Evolutionary conservation across 768 basidiomycete species (phyloP), one percentile per base, ranked within the genome.

Genomic region (Lactarius quietus): DNA sequence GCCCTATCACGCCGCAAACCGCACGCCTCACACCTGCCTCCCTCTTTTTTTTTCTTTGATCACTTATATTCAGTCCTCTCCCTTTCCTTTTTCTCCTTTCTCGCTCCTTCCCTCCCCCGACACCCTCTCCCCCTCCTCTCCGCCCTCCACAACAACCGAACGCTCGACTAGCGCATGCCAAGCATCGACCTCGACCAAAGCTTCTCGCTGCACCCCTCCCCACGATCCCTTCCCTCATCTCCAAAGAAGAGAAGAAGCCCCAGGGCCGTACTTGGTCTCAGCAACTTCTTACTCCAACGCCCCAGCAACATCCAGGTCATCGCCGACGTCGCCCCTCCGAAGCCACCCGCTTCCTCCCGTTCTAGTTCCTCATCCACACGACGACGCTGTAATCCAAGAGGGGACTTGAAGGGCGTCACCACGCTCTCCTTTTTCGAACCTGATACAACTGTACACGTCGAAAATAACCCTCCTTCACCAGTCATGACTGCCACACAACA

Each of bases 251-350:
- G 77, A 78, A 79, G 79, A 75, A 80, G 78, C 71, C 78, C 84
- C 73, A 79, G 78, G 71, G 73, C 80, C 33, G 82, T 82, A 52
- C 77, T 84, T 59, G 82, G 82, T 58, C 76, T 84, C 45, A 70
- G 63, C 78, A 61, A 63, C 74, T 55, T 77, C 77, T 58, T 65
- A 56, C 38, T 78, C 77, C 72, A 70, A 73, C 63, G 69, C 72
- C 39, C 69, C 43, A 52, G 56, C 70, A 59, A 63, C 51, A 51
- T 62, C 35, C 68, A 64, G 60, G 55, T 69, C 70, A 73, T 76
- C 69, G 70, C 76, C 41, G 68, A 63, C 51, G 60, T 69, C 64
- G 57, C 70, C 61, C 70, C 71, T 74, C 65, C 74, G 68, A 55
- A 71, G 65, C 66, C 74, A 70, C 71, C 70, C 71, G 72, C 62